Evolutionary conservation across 2,329 filamentous ascomycete species (phyloP), one percentile per base, ranked within the genome.

Genomic region (Penicillium janthinellum): DNA sequence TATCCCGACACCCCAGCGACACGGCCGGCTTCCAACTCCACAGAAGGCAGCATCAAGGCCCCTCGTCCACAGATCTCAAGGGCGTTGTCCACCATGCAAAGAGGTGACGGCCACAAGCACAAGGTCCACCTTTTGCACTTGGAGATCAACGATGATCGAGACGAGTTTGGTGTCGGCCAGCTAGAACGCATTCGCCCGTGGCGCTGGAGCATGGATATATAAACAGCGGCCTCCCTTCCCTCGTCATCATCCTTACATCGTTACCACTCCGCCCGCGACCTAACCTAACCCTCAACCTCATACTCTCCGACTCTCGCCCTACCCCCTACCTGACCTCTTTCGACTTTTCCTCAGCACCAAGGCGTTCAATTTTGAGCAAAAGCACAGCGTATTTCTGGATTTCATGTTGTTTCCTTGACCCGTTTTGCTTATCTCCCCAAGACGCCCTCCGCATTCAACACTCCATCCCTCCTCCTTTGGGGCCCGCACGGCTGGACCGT

Each of bases 201-300:
- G 70, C 72, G 77, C 60, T 79, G 77, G 77, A 79, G 77, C 62
- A 78, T 79, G 75, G 76, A 79, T 60, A 73, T 79, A 41, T 79
- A 69, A 71, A 17, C 38, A 20, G 22, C 52, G 37, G 11, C 47
- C 14, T 15, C 17, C 4, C 5, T 22, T 50, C 25, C 42, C 17
- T 20, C 42, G 8, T 45, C 17, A 15, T 14, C 5, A 25, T 25
- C 25, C 20, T 20, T 11, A n/a, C 22, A 3, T 45, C 42, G 12
- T 35, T 31, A 25, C 31, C 22, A 47, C 25, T 82, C 72, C 77
- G 80, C 79, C 20, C 82, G 6, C 83, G 44, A 82, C 83, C 41
- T 84, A 49, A 20, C 41, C 38, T 28, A 28, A 45, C 49, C 45
- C 17, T 54, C 45, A 14, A n/a, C 51, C n/a, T 17, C 10, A 28